A percentile compares a stretch with the other conserved stretches of the same genome.
Conservation (phyloP, 352 stramenopile species). For the Pythium sp. region DNA sequence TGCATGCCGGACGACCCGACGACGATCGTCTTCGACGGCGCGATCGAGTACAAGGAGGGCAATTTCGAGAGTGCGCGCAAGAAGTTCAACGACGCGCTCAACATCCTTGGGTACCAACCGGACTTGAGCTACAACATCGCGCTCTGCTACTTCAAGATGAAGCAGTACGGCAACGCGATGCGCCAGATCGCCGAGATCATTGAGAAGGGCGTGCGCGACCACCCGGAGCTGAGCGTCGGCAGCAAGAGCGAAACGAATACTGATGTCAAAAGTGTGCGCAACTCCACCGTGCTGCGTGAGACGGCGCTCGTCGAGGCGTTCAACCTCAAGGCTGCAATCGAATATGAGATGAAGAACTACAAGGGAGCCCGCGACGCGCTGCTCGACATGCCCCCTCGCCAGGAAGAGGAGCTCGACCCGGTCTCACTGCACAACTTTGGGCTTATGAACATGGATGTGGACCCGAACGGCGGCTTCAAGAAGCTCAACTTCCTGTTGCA, state of each 20-base stretch:
- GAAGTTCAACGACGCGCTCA: constrained; percentile 92
- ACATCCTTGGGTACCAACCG: constrained; percentile 91
- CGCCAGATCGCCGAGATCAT: constrained; percentile 94
- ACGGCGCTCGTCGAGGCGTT: constrained; percentile 93
- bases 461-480: constrained; percentile 91
- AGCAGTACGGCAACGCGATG: constrained; percentile 91
- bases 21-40: constrained; percentile 82
- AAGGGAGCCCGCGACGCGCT: constrained; percentile 85
- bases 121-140: constrained; percentile 95
- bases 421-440: constrained; percentile 89
- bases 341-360: constrained; percentile 94
- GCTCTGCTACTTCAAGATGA: constrained; percentile 92
- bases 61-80: constrained; percentile 87
- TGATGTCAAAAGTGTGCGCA: constrained; percentile 88
- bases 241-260: constrained; percentile 89
- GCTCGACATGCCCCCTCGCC: constrained; percentile 89
- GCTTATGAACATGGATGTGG: constrained; percentile 93
- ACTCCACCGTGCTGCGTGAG: constrained; percentile 90
- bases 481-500: constrained; percentile 95
- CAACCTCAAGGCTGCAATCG: constrained; percentile 95
- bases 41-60: constrained; percentile 85
- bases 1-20: constrained; percentile 92
- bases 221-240: constrained; percentile 92
- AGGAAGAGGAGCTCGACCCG: constrained; percentile 93
- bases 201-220: constrained; percentile 86